Evolutionary conservation across 129 eudicot species (phyloP), one percentile per base, ranked within the genome.

Genomic region (Flaveria robusta): DNA sequence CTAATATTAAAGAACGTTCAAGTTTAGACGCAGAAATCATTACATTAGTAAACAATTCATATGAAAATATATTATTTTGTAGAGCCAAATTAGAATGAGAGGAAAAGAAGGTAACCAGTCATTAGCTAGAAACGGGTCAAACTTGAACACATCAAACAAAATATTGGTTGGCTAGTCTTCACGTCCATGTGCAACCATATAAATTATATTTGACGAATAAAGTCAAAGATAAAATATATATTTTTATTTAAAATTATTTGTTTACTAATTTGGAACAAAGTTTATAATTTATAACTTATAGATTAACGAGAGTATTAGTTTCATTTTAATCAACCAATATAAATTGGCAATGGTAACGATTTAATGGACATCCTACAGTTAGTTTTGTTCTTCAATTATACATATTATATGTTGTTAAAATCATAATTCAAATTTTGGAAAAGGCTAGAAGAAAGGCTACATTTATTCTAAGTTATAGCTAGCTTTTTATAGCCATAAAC

Each of bases 61-160:
- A 34, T 31, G 5, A 29, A 34, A 66, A 19, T 52, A 20, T 46
- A 75, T 24, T 24, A 31, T 62, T 46, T 20, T 23, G 27, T 26
- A 16, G 50, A 46, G 72, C 24, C 65, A 47, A 63, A 59, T 60
- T 11, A 41, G 78, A 52, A 45, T 41, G 47, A 43, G 43, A 75
- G 49, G 41, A 55, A 75, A 75, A 42, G 47, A 42, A 42, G 47
- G 47, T 11, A 50, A 26, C 45, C 14, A 66, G 45, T 46, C n/a
- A 52, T 46, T 68, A 23, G 27, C 6, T 51, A 68, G 75, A 77
- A 77, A 67, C 81, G 81, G 81, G 81, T 77, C 81, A 77, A 77
- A 77, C 75, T 68, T 68, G 39, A 76, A 55, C 81, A 67, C 41
- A 15, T 39, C 14, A 19, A 18, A 19, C 22, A 18, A 49, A 51